Evolutionary conservation across 139 green algal genomes (phyloP), one percentile per base, ranked within the genome.

Genomic region (Medakamo hakoo): DNA sequence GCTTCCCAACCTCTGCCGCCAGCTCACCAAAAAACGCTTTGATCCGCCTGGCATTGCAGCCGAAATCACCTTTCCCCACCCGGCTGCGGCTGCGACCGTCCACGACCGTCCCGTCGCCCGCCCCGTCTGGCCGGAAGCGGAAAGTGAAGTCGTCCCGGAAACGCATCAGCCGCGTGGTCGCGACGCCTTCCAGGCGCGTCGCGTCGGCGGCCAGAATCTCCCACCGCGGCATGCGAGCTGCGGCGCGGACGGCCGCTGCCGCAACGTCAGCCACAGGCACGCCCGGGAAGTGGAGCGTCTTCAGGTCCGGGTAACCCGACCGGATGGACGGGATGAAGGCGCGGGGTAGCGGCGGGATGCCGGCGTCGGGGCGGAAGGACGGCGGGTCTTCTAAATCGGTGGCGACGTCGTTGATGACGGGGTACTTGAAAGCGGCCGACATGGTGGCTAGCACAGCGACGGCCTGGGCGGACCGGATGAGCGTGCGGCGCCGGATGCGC

Each of bases 21-120:
- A 83, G 57, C 14, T 26, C 23, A 1, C 0, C 59, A 48, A 83
- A 58, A 65, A 68, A 80, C 16, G 23, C 31, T 23, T 49, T 26
- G 28, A 83, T 76, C 14, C 77, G 68, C 0, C 55, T 62, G 3
- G 73, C 77, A 26, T 83, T 83, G 16, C 62, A 59, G n/a, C 73
- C 77, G 29, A 83, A 55, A 68, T 83, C 77, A 2, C 77, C 77
- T 60, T 76, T 76, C 29, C 77, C 77, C 55, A 83, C 24, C 2
- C 77, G 60, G 1, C 59, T 67, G 14, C 58, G 58, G 2, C n/a
- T 48, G 5, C 65, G 40, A 22, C 60, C 65, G 18, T 70, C 65
- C 23, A 70, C 65, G 2, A 65, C 58, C 59, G 52, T 24, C 27
- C 5, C 49, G 27, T 9, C 27, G 48, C 65, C 65, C 18, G 48